These are phyloP conservation scores for Allomyces arbusculus DNA, from an alignment of 192 early-diverging fungal species.

Conservation along the genomic window DNA sequence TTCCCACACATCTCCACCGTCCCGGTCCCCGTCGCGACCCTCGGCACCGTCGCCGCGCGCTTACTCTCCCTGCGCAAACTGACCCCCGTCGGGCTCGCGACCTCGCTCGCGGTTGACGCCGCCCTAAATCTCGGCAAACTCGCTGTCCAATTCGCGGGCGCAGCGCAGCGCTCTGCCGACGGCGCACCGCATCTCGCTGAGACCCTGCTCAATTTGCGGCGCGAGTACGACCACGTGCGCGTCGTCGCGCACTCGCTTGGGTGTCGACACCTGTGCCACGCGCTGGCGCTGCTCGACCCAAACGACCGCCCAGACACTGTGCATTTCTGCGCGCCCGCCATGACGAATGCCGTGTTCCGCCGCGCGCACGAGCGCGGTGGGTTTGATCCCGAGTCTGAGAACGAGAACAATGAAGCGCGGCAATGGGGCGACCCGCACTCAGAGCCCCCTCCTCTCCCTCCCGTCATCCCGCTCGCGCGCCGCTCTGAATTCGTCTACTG, in stretches of 20 bases:
- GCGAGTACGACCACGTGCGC: background rate
- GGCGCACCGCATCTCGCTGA: background rate
- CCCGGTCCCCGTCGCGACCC: background rate
- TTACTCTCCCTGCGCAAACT: background rate
- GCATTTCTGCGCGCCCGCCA: background rate
- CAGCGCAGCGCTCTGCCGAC: background rate
- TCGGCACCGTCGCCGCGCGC: background rate
- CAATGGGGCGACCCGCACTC: background rate
- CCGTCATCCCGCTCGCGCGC: background rate
- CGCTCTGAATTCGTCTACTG: background rate
- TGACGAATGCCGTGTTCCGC: background rate
- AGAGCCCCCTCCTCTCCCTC: background rate
- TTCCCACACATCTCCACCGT: background rate
- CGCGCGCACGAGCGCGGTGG: too few relatives aligned
- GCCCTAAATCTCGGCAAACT: background rate
- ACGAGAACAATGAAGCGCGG: background rate
- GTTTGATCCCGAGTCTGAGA: too few relatives aligned
- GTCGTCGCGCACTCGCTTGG: background rate
- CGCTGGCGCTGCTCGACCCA: background rate
- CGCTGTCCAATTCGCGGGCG: background rate
- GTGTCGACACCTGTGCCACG: background rate
- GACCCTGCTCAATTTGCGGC: background rate
- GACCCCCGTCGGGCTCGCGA: background rate
- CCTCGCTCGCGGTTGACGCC: background rate
- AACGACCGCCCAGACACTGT: background rate